Conservation (phyloP, 768 basidiomycete species). For the Boletus rufocinnamomeus region DNA sequence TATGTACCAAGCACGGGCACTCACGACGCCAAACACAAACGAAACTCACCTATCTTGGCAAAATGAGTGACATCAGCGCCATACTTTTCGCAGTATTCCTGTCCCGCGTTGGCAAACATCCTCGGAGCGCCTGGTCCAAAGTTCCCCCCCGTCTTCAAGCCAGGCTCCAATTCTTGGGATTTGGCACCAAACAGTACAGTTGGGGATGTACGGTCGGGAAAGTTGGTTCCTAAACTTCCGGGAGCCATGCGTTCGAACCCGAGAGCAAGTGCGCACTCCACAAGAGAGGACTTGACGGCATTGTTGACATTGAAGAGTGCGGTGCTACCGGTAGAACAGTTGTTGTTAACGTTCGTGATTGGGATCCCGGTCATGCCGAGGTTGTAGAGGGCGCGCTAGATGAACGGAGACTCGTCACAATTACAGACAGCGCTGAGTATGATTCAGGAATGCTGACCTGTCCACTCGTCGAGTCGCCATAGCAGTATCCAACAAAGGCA, state of each 20-base stretch:
- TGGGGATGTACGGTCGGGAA: constrained; percentile 53
- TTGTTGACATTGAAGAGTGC: constrained; percentile 76
- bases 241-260: constrained; percentile 87
- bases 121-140: constrained; percentile 70
- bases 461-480: constrained; percentile 77
- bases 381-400: constrained; percentile 74
- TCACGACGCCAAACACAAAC: background rate
- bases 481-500: constrained; percentile 78
- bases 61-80: constrained; percentile 68
- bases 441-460: constrained; percentile 51
- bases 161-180: constrained; percentile 49
- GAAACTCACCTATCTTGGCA: constrained; percentile 68
- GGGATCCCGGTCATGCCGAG: constrained; percentile 84
- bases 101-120: constrained; percentile 70
- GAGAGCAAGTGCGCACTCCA: constrained; percentile 76
- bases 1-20: background rate
- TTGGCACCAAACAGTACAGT: constrained; percentile 46
- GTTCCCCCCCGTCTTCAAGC: constrained; percentile 51
- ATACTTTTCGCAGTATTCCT: constrained; percentile 77
- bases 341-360: constrained; percentile 86
- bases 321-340: constrained; percentile 80
- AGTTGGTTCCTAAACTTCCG: constrained; percentile 69
- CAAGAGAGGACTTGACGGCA: constrained; percentile 66
- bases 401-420: background rate
- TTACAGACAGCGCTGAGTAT: background rate